Evolutionary conservation across 805 yeast genomes (phyloP).

Genomic region (Ogataea glucozyma): DNA sequence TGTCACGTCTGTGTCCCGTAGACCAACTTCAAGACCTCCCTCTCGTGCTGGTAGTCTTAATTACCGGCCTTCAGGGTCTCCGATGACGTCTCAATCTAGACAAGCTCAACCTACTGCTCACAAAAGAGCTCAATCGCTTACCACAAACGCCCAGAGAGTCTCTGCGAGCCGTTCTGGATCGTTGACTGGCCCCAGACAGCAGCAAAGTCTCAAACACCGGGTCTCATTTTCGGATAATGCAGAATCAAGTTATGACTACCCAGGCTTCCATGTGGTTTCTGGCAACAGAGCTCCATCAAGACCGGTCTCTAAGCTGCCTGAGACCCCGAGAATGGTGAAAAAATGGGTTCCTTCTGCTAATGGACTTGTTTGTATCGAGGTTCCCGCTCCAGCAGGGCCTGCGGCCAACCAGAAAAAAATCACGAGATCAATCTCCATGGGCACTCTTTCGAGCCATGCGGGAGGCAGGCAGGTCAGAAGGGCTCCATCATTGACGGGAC

Average conservation of each 20-base stretch:
- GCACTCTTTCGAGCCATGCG: slow-evolving; percentile 21
- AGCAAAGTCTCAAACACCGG: slow-evolving; percentile 18
- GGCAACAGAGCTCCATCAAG: slow-evolving; percentile 5
- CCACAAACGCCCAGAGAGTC: slow-evolving; percentile 9
- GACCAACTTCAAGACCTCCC: slow-evolving; percentile 20
- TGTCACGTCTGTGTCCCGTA: slow-evolving; percentile 17
- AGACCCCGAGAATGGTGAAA: slow-evolving; percentile 51
- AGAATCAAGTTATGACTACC: slow-evolving; percentile 8
- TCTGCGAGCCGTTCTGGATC: slow-evolving; percentile 3
- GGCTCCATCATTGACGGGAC: slow-evolving; percentile 22
- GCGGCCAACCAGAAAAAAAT: slow-evolving; percentile 16
- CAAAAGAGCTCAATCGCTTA: slow-evolving; percentile 26
- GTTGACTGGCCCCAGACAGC: neutral
- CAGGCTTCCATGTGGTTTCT: slow-evolving; percentile 14
- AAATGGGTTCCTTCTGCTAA: slow-evolving; percentile 73
- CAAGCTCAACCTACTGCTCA: slow-evolving; percentile 10
- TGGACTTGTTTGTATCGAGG: slow-evolving; percentile 70
- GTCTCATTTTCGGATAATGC: slow-evolving; percentile 23
- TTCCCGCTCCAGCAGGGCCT: slow-evolving; percentile 43
- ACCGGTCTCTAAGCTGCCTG: slow-evolving; percentile 6
- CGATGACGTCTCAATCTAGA: slow-evolving; percentile 9
- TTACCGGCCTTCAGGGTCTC: slow-evolving; percentile 17
- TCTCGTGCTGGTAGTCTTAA: slow-evolving; percentile 21
- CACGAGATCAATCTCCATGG: slow-evolving; percentile 28
- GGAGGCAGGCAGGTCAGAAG: slow-evolving; percentile 22